These are phyloP conservation scores for Capsicum chinense DNA, from an alignment of 257 asterid genomes.

Conservation along the genomic window DNA sequence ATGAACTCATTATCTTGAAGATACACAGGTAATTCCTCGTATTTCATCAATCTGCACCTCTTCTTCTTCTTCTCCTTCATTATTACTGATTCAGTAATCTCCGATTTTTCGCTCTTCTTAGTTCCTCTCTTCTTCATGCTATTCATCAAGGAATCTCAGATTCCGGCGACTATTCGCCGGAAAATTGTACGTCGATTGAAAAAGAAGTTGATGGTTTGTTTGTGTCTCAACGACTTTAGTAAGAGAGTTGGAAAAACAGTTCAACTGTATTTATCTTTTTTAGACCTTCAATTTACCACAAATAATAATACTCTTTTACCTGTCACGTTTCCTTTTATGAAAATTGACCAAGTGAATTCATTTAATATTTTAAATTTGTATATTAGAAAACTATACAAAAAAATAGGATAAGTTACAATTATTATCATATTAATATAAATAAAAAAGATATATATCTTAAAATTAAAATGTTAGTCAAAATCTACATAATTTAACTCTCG, in stretches of 20 bases:
- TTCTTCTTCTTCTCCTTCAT: constrained; percentile 24
- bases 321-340: no score
- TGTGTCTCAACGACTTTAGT: neutral
- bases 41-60: constrained; percentile 47
- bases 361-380: no score
- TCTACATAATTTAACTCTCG: no score
- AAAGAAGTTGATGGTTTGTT: neutral
- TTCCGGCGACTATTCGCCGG: neutral
- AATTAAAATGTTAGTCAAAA: no score
- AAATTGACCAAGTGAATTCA: no score
- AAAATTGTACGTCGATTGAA: neutral
- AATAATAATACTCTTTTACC: neutral
- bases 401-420: no score
- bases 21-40: constrained; percentile 80
- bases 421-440: no score
- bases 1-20: constrained; percentile 87
- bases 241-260: neutral
- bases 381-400: no score
- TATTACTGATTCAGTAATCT: neutral
- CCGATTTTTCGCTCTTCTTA: neutral
- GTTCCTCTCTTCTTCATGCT: neutral
- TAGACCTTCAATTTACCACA: neutral
- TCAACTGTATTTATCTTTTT: neutral
- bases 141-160: neutral
- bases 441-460: no score